These are phyloP conservation scores for Diversispora eburnea DNA, from an alignment of 192 early-diverging fungal genomes.

Conservation along the genomic window DNA sequence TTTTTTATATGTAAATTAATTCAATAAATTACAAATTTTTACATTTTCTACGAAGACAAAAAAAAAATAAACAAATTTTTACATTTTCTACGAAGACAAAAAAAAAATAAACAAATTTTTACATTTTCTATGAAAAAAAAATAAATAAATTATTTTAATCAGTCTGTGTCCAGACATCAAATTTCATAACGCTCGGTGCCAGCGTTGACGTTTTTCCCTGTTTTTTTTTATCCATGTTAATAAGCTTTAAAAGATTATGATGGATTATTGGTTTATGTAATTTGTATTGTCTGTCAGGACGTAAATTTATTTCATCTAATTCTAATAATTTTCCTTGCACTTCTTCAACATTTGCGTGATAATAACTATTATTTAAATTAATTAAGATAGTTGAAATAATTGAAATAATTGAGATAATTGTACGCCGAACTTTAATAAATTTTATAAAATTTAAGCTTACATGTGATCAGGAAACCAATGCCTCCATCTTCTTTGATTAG, in stretches of 20 bases:
- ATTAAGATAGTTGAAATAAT: not conserved
- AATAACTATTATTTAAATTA: not conserved
- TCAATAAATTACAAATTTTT: no score
- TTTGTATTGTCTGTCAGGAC: not conserved
- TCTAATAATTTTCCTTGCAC: not conserved
- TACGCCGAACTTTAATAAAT: not conserved
- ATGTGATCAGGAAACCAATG: slow-evolving; percentile 12
- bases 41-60: no score
- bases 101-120: no score
- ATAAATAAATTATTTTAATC: no score
- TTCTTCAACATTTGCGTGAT: not conserved
- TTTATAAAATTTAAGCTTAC: not conserved
- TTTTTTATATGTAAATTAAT: no score
- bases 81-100: no score
- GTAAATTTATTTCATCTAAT: not conserved
- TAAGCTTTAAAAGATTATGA: not conserved
- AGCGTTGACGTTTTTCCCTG: no score
- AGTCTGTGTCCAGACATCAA: no score
- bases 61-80: no score
- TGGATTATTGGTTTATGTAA: not conserved
- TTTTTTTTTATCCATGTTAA: no score
- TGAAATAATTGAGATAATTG: not conserved
- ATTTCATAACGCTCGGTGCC: no score
- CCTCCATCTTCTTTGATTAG: slow-evolving; percentile 6
- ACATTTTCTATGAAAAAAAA: no score